Base-by-base conservation (phyloP, 768 basidiomycete species). In the Filobasidium floriforme region DNA sequence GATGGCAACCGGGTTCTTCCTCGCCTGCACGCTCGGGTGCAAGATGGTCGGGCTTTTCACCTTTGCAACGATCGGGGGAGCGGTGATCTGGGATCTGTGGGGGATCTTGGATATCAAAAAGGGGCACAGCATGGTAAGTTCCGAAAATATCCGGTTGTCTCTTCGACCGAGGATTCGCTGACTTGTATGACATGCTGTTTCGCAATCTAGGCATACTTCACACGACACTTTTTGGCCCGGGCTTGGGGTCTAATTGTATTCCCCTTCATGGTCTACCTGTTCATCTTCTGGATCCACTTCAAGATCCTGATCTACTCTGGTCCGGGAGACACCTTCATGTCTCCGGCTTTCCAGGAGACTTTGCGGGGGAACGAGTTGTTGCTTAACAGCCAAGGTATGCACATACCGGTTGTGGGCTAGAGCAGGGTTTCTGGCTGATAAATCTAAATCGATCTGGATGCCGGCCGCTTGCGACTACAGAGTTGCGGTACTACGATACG, bases 41-140 rank as follows among this genome's bases (percentile, higher is more conserved):
- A 99, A 99, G 80, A 96, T 98, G 80, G 97, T 97, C 72, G 96
- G 96, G 41, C 82, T 98, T 59, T 83, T 99, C 68, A 92, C 92
- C 1, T 97, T 99, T 65, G 63, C 86, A 49, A 85, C 89, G 15
- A 86, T 99, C 70, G 96, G 96, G 1, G 82, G 89, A 59, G 94
- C 94, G 7, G 96, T 98, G 52, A 75, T 89, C 37, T 86, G 94
- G 67, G 96, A 99, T 77, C 82, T 99, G 12, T 99, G 96, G 94
- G 89, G 88, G 70, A 83, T 98, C 51, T 80, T 98, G 73, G 96
- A 99, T 77, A 79, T 87, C 76, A 87, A 83, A 75, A 88, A 88
- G 72, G 88, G 88, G 0, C 81, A 87, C 67, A 84, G 84, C 4
- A 90, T 97, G 84, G 92, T 92, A 68, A 65, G 76, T 74, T 24